These are phyloP conservation scores for Gentiana macrophylla DNA, from an alignment of 257 asterid genomes.

Conservation along the genomic window DNA sequence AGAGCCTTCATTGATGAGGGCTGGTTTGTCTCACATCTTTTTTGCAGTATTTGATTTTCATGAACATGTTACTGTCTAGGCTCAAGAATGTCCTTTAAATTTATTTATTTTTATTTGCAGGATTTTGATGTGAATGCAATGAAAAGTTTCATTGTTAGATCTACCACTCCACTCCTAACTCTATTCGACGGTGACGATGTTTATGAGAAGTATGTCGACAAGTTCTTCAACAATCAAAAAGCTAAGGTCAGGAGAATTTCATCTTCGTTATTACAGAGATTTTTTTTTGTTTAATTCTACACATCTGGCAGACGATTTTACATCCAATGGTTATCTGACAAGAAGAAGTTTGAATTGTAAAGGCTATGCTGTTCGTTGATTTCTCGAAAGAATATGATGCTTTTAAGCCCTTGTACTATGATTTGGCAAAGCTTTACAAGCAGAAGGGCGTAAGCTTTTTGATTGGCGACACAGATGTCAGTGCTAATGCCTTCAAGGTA, in stretches of 20 bases:
- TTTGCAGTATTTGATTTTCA: no score
- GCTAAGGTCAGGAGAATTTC: slow-evolving; percentile 33
- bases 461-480: slow-evolving; percentile 53
- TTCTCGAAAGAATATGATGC: slow-evolving; percentile 50
- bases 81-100: no score
- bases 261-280: no score
- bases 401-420: slow-evolving; percentile 44
- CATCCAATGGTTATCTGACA: no score
- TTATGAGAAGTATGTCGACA: slow-evolving; percentile 36
- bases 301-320: no score
- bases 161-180: slow-evolving; percentile 44
- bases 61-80: no score
- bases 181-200: slow-evolving; percentile 39
- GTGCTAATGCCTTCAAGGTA: slow-evolving; percentile 62
- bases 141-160: slow-evolving; percentile 47
- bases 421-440: slow-evolving; percentile 50
- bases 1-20: no score
- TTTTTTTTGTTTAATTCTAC: background rate
- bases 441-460: slow-evolving; percentile 58
- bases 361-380: slow-evolving; percentile 72
- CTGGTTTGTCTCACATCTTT: no score
- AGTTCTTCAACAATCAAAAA: slow-evolving; percentile 33
- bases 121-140: slow-evolving; percentile 45
- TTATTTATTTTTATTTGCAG: slow-evolving; percentile 19
- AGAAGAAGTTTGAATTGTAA: slow-evolving; percentile 5